These are phyloP conservation scores for Viola pubescens DNA, from an alignment of 441 rosid genomes.

Conservation along the genomic window DNA sequence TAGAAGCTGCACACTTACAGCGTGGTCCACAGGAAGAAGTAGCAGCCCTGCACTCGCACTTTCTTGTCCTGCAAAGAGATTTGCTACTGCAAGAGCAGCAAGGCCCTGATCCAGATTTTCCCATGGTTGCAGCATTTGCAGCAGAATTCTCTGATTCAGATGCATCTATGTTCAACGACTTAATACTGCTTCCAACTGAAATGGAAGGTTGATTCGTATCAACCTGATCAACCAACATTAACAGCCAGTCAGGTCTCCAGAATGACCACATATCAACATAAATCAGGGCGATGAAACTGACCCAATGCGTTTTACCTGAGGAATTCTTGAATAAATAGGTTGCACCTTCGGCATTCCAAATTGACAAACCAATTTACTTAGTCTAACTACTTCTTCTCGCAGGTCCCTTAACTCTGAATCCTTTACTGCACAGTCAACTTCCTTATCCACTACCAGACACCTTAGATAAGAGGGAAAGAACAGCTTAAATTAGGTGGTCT, in stretches of 20 bases:
- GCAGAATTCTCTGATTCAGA: conserved; percentile 31
- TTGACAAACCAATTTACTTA: conserved; percentile 54
- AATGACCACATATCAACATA: neutral
- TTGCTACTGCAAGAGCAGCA: conserved; percentile 81
- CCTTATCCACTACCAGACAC: conserved; percentile 36
- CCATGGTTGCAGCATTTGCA: conserved; percentile 20
- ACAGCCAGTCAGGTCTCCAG: conserved; percentile 7
- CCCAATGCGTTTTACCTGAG: conserved; percentile 33
- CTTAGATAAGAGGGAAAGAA: conserved; percentile 28
- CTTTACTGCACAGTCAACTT: conserved; percentile 34
- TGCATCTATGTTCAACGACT: conserved; percentile 14
- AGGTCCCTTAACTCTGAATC: conserved; percentile 69
- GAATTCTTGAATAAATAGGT: conserved; percentile 22
- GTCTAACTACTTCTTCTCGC: conserved; percentile 54
- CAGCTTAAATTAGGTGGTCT: neutral
- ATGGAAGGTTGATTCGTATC: conserved; percentile 33
- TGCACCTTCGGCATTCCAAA: conserved; percentile 41
- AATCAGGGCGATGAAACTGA: conserved; percentile 2
- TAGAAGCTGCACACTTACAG: conserved; percentile 59
- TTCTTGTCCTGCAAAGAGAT: conserved; percentile 67
- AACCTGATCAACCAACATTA: conserved; percentile 30
- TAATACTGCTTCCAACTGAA: conserved; percentile 33
- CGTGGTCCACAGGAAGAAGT: conserved; percentile 52
- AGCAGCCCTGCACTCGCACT: conserved; percentile 62
- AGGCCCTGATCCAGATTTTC: conserved; percentile 22